Percentiles rank a stretch among this genome's conserved stretches.
Evolutionary conservation across 2,329 filamentous ascomycete genomes (phyloP).

Genomic region (Xylariaceae sp.): DNA sequence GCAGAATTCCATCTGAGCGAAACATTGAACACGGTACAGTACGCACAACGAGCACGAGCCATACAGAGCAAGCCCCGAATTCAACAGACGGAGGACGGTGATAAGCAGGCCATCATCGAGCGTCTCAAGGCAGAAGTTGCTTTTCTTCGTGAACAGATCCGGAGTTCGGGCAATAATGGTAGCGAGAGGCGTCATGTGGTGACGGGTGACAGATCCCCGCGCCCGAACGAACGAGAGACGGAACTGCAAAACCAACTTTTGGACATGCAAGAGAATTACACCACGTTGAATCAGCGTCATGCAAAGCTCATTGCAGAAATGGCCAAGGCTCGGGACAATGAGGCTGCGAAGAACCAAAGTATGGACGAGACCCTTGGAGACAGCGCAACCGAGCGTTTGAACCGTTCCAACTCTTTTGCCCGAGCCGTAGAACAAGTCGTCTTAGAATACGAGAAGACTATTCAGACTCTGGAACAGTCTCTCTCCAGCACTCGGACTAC

Average conservation of each 20-base stretch:
- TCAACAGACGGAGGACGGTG: slow-evolving; percentile 85
- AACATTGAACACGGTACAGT: slow-evolving; percentile 94
- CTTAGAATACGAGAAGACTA: slow-evolving; percentile 97
- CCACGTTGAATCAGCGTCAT: slow-evolving; percentile 81
- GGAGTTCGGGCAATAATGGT: slow-evolving; percentile 67
- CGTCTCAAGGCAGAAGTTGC: slow-evolving; percentile 88
- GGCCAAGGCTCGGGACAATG: slow-evolving; percentile 73
- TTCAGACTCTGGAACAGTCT: slow-evolving; percentile 86
- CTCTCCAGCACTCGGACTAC: slow-evolving; percentile 82
- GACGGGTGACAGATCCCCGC: slow-evolving; percentile 67
- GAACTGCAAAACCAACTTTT: slow-evolving; percentile 92
- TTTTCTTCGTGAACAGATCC: slow-evolving; percentile 90
- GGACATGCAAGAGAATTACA: slow-evolving; percentile 93
- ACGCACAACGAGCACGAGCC: slow-evolving; percentile 88
- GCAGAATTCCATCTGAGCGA: slow-evolving; percentile 97
- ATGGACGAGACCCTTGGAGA: slow-evolving; percentile 64
- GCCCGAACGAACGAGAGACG: slow-evolving; percentile 75
- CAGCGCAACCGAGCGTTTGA: slow-evolving; percentile 77
- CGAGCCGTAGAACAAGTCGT: slow-evolving; percentile 95
- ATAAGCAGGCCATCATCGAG: slow-evolving; percentile 92
- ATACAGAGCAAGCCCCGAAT: slow-evolving; percentile 98
- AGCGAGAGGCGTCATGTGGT: slow-evolving; percentile 49
- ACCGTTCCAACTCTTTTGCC: slow-evolving; percentile 92
- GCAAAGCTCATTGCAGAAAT: slow-evolving; percentile 94
- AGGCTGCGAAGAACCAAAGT: slow-evolving; percentile 53